Percentiles rank a stretch among this genome's conserved stretches.
These are phyloP conservation scores for Cornus kousa DNA, from an alignment of 148 eudicot species.

Conservation along the genomic window DNA sequence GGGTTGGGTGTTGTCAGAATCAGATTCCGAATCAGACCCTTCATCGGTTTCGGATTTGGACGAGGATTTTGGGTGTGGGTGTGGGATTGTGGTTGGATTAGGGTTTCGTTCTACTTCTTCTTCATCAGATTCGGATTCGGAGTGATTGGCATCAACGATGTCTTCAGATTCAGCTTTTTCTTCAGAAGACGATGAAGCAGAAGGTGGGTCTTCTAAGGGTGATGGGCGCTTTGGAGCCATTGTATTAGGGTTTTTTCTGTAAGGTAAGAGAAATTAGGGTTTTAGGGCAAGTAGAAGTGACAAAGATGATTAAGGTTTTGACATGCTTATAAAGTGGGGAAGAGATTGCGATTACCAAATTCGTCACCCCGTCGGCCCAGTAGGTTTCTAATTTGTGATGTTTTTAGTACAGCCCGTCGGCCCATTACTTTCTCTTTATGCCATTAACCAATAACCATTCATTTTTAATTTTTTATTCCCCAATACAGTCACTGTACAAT, in stretches of 20 bases:
- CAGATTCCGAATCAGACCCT: conserved; percentile 17
- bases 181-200: conserved; percentile 31
- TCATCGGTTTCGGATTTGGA: not conserved
- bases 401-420: too few relatives aligned
- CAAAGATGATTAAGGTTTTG: not conserved
- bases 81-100: conserved; percentile 2
- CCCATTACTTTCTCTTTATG: too few relatives aligned
- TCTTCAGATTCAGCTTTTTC: conserved; percentile 11
- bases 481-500: too few relatives aligned
- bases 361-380: not conserved
- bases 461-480: too few relatives aligned
- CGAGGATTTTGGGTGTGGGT: conserved; percentile 3
- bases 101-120: conserved; percentile 5
- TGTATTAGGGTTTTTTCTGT: not conserved
- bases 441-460: too few relatives aligned
- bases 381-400: not conserved
- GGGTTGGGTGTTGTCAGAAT: conserved; percentile 9
- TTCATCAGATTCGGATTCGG: conserved; percentile 5
- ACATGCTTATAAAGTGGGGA: not conserved
- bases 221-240: conserved; percentile 34
- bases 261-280: not conserved
- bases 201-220: conserved; percentile 31
- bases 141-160: not conserved
- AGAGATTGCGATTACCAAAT: not conserved
- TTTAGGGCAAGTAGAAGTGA: not conserved